Evolutionary conservation across 176 grass and related monocot species (phyloP), one percentile per base, ranked within the genome.

Genomic region (Juncus inflexus): DNA sequence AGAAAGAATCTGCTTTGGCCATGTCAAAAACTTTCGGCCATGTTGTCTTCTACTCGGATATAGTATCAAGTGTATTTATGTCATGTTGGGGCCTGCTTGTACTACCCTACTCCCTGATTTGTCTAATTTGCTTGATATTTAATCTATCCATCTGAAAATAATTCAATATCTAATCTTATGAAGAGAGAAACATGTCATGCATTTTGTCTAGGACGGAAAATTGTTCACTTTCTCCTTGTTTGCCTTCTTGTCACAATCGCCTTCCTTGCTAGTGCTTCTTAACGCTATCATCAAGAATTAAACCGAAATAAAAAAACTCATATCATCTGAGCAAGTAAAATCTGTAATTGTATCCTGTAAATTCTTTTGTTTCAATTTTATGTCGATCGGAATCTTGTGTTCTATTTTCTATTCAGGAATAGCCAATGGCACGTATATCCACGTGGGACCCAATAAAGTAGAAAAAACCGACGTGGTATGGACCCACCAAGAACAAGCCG

Each of bases 1-100:
- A 55, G 39, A 37, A 59, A 52, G 51, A 58, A 58, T 71, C 13
- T 57, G 42, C 52, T 71, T 71, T 58, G 2, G 7, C 9, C 39
- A 16, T 71, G 68, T 58, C 68, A 71, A 43, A 41, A 71, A 71
- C 68, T 71, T 71, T 71, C 54, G 68, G 68, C 68, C 54, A 47
- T 71, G 68, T 71, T 14, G 68, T 37, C 54, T 58, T 37, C 54
- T 58, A 71, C 15, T 71, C 38, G 43, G 38, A 71, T 60, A 15
- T 47, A 58, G 54, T 60, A 60, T 45, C 43, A 15, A 39, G 68
- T 60, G 68, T 28, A 28, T 28, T 28, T 28, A 28, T 28, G 19
- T 28, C 19, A 28, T 28, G 19, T 28, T 28, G 19, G 19, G 19
- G 19, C 19, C 19, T 28, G 19, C 19, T 28, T 28, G 19, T 28